A percentile compares a stretch with the other conserved stretches of the same genome.
phyloP scores from a whole-genome alignment of 2,329 filamentous ascomycete genomes.

The Sporothrix globosa region DNA sequence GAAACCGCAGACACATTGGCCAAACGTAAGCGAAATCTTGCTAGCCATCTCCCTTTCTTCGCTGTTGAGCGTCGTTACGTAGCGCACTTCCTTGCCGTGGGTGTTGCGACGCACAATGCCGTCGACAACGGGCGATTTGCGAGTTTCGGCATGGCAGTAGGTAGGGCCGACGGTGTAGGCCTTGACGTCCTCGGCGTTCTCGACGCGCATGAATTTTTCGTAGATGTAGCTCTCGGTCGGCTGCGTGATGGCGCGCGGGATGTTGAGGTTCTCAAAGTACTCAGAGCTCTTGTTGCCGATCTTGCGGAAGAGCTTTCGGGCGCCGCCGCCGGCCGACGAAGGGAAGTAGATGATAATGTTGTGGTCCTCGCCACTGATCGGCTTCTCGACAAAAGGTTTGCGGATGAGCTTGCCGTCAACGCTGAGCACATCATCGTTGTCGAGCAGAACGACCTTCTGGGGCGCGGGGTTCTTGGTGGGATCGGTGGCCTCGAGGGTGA shows the following conservation, averaged over 20 bases:
- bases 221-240: slow-evolving; percentile 86
- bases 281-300: slow-evolving; percentile 99
- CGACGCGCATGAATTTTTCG: slow-evolving; percentile 93
- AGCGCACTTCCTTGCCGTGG: slow-evolving; percentile 94
- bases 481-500: slow-evolving; percentile 71
- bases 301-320: slow-evolving; percentile 90
- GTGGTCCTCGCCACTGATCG: slow-evolving; percentile 96
- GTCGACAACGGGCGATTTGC: slow-evolving; percentile 96
- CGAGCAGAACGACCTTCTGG: slow-evolving; percentile 78
- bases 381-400: slow-evolving; percentile 98
- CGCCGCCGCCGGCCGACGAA: slow-evolving; percentile 81
- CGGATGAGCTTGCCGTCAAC: slow-evolving; percentile 81
- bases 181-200: slow-evolving; percentile 98
- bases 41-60: slow-evolving; percentile 85
- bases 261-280: slow-evolving; percentile 74
- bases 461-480: slow-evolving; percentile 59
- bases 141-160: slow-evolving; percentile 95
- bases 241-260: slow-evolving; percentile 82
- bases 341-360: slow-evolving; percentile 99
- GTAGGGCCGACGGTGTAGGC: slow-evolving; percentile 93
- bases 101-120: slow-evolving; percentile 94
- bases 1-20: slow-evolving; percentile 93
- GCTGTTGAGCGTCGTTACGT: slow-evolving; percentile 80
- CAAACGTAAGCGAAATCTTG: slow-evolving; percentile 88
- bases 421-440: slow-evolving; percentile 82